A percentile compares a stretch with the other conserved stretches of the same genome.
Evolutionary conservation across 768 basidiomycete genomes (phyloP).

Genomic region (Xanthoconium stramineum): DNA sequence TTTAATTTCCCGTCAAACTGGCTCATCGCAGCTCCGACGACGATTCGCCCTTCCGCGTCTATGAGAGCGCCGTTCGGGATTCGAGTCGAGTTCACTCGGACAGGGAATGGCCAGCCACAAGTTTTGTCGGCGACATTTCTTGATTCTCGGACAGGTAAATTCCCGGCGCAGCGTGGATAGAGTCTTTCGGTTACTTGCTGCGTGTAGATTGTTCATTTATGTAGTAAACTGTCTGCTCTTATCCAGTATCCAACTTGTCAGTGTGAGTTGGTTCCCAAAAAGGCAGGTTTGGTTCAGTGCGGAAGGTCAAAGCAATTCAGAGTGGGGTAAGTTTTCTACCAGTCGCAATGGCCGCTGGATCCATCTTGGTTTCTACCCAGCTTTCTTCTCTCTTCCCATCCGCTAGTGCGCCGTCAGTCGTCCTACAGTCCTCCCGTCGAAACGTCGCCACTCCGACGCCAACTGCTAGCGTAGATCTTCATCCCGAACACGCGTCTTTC

Average conservation of each 20-base stretch:
- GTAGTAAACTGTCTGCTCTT: no score
- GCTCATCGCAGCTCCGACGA: not conserved
- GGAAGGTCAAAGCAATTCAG: not conserved
- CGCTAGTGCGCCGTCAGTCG: conserved; percentile 46
- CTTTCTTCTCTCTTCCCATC: conserved; percentile 62
- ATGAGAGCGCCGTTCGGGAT: conserved; percentile 5
- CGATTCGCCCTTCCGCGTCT: conserved; percentile 14
- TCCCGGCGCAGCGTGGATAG: not conserved
- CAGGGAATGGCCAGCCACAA: not conserved
- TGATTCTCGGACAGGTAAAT: not conserved
- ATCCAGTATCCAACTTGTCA: no score
- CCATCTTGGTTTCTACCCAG: conserved; percentile 53
- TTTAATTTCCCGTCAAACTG: conserved; percentile 4
- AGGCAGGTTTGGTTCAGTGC: conserved; percentile 17
- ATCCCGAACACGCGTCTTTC: conserved; percentile 71
- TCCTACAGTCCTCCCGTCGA: conserved; percentile 58
- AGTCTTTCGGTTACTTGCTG: not conserved
- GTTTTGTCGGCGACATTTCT: not conserved
- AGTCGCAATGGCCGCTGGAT: conserved; percentile 23
- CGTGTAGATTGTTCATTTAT: not conserved
- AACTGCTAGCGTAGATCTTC: conserved; percentile 40
- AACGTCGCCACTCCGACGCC: conserved; percentile 47
- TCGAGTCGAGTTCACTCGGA: not conserved
- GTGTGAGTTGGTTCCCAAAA: conserved; percentile 15
- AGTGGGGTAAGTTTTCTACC: not conserved